These are phyloP conservation scores for Monosporascus ibericus DNA, from an alignment of 2,329 filamentous ascomycete species.

Conservation along the genomic window DNA sequence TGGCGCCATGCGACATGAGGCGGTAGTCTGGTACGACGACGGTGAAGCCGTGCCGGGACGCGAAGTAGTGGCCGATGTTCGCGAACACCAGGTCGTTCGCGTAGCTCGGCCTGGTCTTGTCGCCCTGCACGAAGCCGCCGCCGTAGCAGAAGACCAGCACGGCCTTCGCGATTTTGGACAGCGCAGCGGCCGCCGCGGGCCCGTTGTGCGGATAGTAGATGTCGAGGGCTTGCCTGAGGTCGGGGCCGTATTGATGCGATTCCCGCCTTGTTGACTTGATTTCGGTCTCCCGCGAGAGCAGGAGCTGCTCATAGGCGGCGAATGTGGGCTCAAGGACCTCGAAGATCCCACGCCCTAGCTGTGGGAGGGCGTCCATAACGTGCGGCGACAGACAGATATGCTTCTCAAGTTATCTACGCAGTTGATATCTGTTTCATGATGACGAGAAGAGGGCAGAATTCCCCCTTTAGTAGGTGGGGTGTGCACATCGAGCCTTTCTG, in stretches of 20 bases:
- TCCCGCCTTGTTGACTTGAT: constrained; percentile 21
- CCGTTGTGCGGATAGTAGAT: constrained; percentile 25
- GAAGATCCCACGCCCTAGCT: constrained; percentile 10
- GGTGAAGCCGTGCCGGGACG: constrained; percentile 26
- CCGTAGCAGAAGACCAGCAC: constrained; percentile 28
- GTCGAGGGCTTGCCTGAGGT: constrained; percentile 31
- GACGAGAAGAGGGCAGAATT: too few species aligned
- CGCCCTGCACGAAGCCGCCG: constrained; percentile 27
- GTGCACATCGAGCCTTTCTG: too few species aligned
- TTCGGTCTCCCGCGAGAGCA: constrained; percentile 16
- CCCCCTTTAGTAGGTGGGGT: too few species aligned
- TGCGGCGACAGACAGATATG: not conserved
- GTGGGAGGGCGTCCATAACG: constrained; percentile 16
- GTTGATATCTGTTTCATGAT: too few species aligned
- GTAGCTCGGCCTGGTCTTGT: constrained; percentile 22
- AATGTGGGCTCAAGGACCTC: constrained; percentile 19
- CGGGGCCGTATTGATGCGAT: constrained; percentile 28
- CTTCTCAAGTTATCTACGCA: too few species aligned
- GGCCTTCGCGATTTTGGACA: constrained; percentile 9
- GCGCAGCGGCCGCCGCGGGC: constrained; percentile 1
- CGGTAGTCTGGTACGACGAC: constrained; percentile 33
- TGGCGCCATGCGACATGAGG: constrained; percentile 31
- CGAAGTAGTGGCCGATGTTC: constrained; percentile 34
- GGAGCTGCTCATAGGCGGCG: constrained; percentile 15
- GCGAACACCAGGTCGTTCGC: constrained; percentile 23